Evolutionary conservation across 202 grass and related monocot species (phyloP).

Genomic region (Hordeum pubiflorum): DNA sequence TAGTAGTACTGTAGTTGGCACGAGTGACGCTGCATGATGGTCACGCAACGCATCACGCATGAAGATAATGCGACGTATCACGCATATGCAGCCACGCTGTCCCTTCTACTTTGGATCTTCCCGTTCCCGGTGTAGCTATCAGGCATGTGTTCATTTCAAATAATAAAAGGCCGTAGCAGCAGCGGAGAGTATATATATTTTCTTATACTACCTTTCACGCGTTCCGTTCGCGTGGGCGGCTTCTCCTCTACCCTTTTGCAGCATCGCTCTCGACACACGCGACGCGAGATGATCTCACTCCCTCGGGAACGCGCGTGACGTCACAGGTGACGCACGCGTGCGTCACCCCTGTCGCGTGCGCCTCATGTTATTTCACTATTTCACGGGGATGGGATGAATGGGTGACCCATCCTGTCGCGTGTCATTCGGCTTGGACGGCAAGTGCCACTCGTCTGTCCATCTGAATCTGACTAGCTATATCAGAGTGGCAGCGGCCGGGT

Average conservation of each 20-base stretch:
- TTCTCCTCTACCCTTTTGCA: neutral
- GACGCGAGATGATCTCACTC: neutral
- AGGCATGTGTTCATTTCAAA: neutral
- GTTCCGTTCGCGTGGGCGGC: conserved; percentile 26
- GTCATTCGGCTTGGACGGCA: neutral
- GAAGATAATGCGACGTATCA: neutral
- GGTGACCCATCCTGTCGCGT: neutral
- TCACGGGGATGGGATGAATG: neutral
- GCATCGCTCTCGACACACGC: neutral
- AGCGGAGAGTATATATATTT: neutral
- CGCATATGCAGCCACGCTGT: neutral
- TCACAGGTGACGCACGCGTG: neutral
- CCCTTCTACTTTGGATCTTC: neutral
- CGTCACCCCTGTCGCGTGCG: neutral
- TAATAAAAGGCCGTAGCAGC: neutral
- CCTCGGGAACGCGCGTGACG: neutral
- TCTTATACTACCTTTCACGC: neutral
- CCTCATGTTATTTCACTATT: too few species aligned
- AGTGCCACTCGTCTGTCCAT: neutral
- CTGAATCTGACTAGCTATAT: neutral
- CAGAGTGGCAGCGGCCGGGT: neutral
- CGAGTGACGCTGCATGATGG: neutral
- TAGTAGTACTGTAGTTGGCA: neutral
- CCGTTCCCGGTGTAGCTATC: neutral
- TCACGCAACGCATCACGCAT: neutral